A percentile compares a stretch with the other conserved stretches of the same genome.
phyloP scores from a whole-genome alignment of 805 yeast species.

The Ogataea methanolica region DNA sequence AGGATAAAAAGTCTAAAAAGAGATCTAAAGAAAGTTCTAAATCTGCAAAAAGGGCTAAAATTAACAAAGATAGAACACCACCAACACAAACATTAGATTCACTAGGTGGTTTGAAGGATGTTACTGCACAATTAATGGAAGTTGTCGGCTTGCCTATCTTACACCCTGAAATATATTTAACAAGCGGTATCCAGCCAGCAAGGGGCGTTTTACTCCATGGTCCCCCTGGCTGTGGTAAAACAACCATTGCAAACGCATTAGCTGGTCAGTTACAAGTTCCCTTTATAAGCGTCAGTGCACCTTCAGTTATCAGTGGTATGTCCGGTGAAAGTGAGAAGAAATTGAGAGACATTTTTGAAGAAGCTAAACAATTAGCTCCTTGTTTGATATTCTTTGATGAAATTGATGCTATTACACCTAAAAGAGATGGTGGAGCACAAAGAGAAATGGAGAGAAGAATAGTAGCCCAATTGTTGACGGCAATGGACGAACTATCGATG shows the following conservation, averaged over 20 bases:
- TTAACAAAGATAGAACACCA: conserved; percentile 57
- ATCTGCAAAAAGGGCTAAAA: conserved; percentile 25
- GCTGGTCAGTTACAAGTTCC: conserved; percentile 96
- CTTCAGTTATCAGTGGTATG: conserved; percentile 97
- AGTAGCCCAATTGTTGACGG: conserved; percentile 90
- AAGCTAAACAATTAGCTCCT: conserved; percentile 86
- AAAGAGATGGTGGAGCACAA: conserved; percentile 96
- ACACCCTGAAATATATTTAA: conserved; percentile 85
- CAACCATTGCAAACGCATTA: conserved; percentile 90
- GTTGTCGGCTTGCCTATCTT: conserved; percentile 85
- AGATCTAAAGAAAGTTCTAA: conserved; percentile 36
- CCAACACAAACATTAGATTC: conserved; percentile 66
- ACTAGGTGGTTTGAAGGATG: conserved; percentile 84
- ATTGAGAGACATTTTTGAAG: conserved; percentile 87
- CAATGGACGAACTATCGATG: conserved; percentile 87
- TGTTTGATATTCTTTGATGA: conserved; percentile 92
- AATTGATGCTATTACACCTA: conserved; percentile 97
- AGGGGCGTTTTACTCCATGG: conserved; percentile 93
- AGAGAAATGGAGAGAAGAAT: conserved; percentile 97
- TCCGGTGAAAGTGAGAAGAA: conserved; percentile 98
- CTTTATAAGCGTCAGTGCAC: conserved; percentile 86
- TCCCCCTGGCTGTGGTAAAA: conserved; percentile 99
- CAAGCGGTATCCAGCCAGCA: conserved; percentile 94
- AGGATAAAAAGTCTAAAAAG: conserved; percentile 37
- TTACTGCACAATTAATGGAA: conserved; percentile 85